These are phyloP conservation scores for Basipetospora sp. DNA, from an alignment of 2,329 filamentous ascomycete species.

Conservation along the genomic window DNA sequence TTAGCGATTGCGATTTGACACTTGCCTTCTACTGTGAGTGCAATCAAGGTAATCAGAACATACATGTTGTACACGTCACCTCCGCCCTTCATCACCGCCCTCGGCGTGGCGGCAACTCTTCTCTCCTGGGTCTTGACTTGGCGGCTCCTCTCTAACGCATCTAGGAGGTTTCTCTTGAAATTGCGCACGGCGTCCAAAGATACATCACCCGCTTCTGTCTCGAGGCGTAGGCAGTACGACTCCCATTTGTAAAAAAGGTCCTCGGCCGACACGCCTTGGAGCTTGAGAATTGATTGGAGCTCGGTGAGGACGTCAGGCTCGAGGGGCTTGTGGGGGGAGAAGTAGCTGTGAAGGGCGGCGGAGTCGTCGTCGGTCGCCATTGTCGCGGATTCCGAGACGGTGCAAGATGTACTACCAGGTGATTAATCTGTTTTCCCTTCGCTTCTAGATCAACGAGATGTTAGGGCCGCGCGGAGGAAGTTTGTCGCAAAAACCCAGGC, in stretches of 20 bases:
- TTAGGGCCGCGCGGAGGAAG: no score
- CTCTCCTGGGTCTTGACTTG: constrained; percentile 51
- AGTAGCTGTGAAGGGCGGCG: constrained; percentile 2
- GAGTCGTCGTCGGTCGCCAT: constrained; percentile 2
- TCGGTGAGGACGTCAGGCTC: constrained; percentile 67
- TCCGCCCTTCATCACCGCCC: constrained; percentile 37
- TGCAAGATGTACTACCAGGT: no score
- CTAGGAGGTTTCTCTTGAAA: constrained; percentile 78
- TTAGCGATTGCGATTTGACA: neutral
- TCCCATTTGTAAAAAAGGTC: constrained; percentile 99
- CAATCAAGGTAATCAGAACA: constrained; percentile 15
- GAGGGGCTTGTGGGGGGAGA: constrained; percentile 24
- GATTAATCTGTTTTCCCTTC: no score
- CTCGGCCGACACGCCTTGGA: constrained; percentile 67
- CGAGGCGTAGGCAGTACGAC: constrained; percentile 91
- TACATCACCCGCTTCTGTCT: constrained; percentile 54
- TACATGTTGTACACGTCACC: constrained; percentile 70
- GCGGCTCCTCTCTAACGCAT: constrained; percentile 63
- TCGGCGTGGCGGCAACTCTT: constrained; percentile 46
- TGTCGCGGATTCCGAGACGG: no score
- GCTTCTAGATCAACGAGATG: no score
- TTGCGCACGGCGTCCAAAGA: constrained; percentile 56
- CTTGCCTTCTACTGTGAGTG: no score
- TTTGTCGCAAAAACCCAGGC: no score
- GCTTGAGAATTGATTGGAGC: constrained; percentile 69